These are phyloP conservation scores for Alternaria sp. DNA, from an alignment of 2,329 filamentous ascomycete genomes.

Conservation along the genomic window DNA sequence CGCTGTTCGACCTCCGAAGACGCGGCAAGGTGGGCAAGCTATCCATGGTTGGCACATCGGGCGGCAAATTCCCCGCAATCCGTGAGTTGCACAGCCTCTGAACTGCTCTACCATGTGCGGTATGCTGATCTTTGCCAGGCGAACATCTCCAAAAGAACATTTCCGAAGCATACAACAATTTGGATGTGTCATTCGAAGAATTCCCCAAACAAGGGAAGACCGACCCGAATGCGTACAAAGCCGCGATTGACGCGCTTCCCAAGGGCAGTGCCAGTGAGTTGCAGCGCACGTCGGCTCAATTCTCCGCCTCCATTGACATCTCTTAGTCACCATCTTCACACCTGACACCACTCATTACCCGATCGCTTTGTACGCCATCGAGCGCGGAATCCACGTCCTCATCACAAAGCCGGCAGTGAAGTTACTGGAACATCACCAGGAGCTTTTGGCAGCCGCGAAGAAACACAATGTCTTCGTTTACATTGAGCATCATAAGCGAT, in stretches of 20 bases:
- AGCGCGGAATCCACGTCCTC: slow-evolving; percentile 86
- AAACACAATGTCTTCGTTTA: slow-evolving; percentile 86
- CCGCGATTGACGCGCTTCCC: slow-evolving; percentile 82
- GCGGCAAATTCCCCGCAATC: slow-evolving; percentile 89
- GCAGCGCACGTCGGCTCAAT: background rate
- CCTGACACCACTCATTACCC: slow-evolving; percentile 92
- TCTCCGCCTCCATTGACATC: background rate
- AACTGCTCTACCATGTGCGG: background rate
- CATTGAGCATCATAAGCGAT: slow-evolving; percentile 96
- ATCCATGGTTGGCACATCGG: slow-evolving; percentile 89
- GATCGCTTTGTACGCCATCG: slow-evolving; percentile 90
- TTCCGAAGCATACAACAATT: slow-evolving; percentile 82
- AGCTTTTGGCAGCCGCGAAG: slow-evolving; percentile 74
- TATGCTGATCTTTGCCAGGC: slow-evolving; percentile 59
- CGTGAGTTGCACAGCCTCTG: slow-evolving; percentile 62
- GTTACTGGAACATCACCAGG: slow-evolving; percentile 78
- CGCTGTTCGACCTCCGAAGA: slow-evolving; percentile 85
- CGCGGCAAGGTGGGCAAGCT: slow-evolving; percentile 87
- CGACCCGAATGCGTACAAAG: slow-evolving; percentile 85
- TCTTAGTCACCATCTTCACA: slow-evolving; percentile 88
- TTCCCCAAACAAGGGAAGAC: slow-evolving; percentile 76
- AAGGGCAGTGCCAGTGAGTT: slow-evolving; percentile 75
- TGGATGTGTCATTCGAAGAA: slow-evolving; percentile 86
- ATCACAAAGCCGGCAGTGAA: slow-evolving; percentile 95
- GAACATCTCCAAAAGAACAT: slow-evolving; percentile 90